phyloP scores from a whole-genome alignment of 2,329 filamentous ascomycete species.

The Trichoderma arundinaceum region DNA sequence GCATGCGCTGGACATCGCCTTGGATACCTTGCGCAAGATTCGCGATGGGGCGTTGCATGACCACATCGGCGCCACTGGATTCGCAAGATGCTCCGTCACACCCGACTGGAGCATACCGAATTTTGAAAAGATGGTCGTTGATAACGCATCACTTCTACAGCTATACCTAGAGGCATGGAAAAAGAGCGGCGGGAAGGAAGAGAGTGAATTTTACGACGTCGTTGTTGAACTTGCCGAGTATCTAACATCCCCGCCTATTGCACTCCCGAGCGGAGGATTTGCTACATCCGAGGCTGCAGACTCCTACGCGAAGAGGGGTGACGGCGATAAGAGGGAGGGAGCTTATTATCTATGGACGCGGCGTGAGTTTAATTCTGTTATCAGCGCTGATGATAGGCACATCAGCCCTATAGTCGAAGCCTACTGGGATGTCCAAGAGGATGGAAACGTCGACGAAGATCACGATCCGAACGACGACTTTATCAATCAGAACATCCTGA shows the following conservation, averaged over 20 bases:
- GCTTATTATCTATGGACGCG: conserved; percentile 95
- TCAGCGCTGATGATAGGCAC: conserved; percentile 57
- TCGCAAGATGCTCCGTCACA: conserved; percentile 83
- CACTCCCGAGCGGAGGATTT: conserved; percentile 73
- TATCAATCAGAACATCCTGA: conserved; percentile 88
- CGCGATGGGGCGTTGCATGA: conserved; percentile 60
- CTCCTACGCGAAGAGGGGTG: conserved; percentile 74
- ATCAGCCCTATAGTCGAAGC: conserved; percentile 76
- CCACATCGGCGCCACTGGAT: conserved; percentile 60
- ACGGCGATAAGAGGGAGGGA: conserved; percentile 84
- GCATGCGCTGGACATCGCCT: conserved; percentile 76
- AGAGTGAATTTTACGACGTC: conserved; percentile 75
- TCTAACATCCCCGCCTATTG: conserved; percentile 73
- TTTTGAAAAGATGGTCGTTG: conserved; percentile 96
- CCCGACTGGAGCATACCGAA: conserved; percentile 92
- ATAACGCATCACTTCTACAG: conserved; percentile 84
- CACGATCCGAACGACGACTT: conserved; percentile 94
- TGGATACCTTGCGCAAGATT: conserved; percentile 80
- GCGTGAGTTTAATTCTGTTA: conserved; percentile 79
- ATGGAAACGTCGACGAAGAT: conserved; percentile 83
- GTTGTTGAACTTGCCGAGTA: conserved; percentile 88
- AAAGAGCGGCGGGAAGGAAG: conserved; percentile 54
- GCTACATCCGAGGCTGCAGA: conserved; percentile 90
- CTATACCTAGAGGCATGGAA: conserved; percentile 89
- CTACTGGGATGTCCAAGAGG: conserved; percentile 81